Evolutionary conservation across 2,329 filamentous ascomycete species (phyloP).

Genomic region (Aspergillus pseudoviridinutans): DNA sequence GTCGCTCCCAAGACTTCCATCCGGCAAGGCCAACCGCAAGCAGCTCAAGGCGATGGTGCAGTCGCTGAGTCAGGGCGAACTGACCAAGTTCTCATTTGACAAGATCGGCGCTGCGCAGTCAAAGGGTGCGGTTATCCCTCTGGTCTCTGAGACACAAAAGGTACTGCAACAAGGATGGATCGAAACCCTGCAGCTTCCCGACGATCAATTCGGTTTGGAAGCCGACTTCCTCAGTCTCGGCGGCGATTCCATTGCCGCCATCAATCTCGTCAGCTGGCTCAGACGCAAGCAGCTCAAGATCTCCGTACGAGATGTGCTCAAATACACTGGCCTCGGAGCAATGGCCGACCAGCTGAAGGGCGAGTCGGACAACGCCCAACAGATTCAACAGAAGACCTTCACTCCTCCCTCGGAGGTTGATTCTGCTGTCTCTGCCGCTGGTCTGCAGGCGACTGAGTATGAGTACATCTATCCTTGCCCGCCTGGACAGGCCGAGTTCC

Average conservation of each 20-base stretch:
- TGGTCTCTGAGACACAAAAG: neutral
- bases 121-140: neutral
- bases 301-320: neutral
- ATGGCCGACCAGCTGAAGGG: neutral
- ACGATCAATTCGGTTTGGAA: neutral
- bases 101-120: neutral
- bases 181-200: neutral
- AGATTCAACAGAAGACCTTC: neutral
- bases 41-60: neutral
- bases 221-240: neutral
- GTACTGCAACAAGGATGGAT: neutral
- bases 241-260: neutral
- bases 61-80: neutral
- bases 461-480: slow-evolving; percentile 1
- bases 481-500: slow-evolving; percentile 1
- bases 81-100: neutral
- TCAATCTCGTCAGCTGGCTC: neutral
- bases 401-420: neutral
- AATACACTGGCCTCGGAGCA: neutral
- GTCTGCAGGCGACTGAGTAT: neutral
- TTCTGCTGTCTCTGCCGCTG: neutral
- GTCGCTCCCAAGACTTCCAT: slow-evolving; percentile 6
- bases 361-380: neutral
- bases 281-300: neutral
- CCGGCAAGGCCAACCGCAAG: slow-evolving; percentile 3